Evolutionary conservation across 2,329 filamentous ascomycete genomes (phyloP), one percentile per base, ranked within the genome.

Genomic region (Ceratocystis albifundus): DNA sequence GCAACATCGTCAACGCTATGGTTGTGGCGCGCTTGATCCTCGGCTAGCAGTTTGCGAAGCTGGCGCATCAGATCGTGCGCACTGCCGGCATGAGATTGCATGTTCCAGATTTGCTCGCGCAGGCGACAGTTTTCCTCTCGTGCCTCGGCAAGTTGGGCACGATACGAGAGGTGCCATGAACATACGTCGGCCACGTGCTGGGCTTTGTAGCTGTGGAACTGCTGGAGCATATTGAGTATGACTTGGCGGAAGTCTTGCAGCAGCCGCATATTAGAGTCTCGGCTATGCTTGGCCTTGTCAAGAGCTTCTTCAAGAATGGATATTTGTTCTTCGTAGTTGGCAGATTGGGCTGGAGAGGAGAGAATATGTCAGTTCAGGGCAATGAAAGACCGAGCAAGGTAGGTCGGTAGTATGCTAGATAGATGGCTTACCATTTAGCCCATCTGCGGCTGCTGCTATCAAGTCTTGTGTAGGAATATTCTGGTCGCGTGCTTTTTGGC

Each of bases 151-250:
- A 88, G 80, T 75, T 87, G 85, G 30, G 79, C 75, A 6, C 85
- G 82, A 76, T 88, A 88, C 67, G 82, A 85, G 66, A 80, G 82
- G 76, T 88, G 85, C 85, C 85, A 88, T 25, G 82, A 75, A 4
- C 82, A 78, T 20, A 86, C 82, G 71, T 87, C 85, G 62, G 77
- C 76, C 59, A 86, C 80, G 71, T 86, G 83, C 69, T 81, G 81
- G 67, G 81, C 78, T 72, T 87, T 87, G 78, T 86, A 87, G 45
- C 82, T 80, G 76, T 87, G 84, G 72, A 86, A 82, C 71, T 86
- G 84, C 70, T 81, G 80, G 41, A 86, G 79, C 75, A 87, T 83
- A 59, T 79, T 75, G 57, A 79, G 77, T 67, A 87, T 76, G 32
- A 80, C 80, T 66, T 78, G 77, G 61, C 83, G 83, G 73, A 85